Base-by-base conservation (phyloP, 768 basidiomycete species). In the Collybia mongolica region DNA sequence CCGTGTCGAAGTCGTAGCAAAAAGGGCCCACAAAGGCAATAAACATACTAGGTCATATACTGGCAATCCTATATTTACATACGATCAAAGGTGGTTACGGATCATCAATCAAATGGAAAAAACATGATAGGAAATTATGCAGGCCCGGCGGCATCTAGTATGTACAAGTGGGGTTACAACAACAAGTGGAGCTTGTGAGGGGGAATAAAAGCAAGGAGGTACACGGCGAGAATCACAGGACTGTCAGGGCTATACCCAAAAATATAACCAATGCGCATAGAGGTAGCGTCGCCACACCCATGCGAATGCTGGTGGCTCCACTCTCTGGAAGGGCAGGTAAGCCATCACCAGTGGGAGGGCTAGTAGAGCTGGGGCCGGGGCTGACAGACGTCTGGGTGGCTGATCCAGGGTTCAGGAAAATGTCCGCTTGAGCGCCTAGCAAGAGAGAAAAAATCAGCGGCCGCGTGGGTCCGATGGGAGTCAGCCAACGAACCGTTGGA, bases 371-470 rank as follows among this genome's bases (percentile, higher is more conserved):
- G 11, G 40, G 24, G 11, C 12, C 20, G 6, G 47, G 47, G 5
- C 24, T 29, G 26, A 19, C 14, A 37, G 45, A 46, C 14, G 45
- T 46, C 45, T 46, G 45, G 38, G 45, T 46, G 9, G 46, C 48
- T 11, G 41, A 41, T 23, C 41, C 39, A 20, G 39, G 48, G 17
- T 50, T 55, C 17, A 41, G 41, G 51, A 75, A 75, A 51, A 75
- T 73, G 55, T 75, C 70, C 36, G 70, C 66, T 53, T 73, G 73
- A 1, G 72, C 65, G 48, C 72, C 72, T 72, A 24, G 17, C 47
- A 26, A 11, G 12, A 36, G 17, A 32, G 44, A 29, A n/a, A 39
- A 38, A 55, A 48, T 26, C 47, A 47, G 19, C 9, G 32, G 18
- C 23, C 8, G 9, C 4, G 5, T 19, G 7, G 15, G 15, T 51